These are phyloP conservation scores for Spathaspora boniae DNA, from an alignment of 805 yeast species.

Conservation along the genomic window DNA sequence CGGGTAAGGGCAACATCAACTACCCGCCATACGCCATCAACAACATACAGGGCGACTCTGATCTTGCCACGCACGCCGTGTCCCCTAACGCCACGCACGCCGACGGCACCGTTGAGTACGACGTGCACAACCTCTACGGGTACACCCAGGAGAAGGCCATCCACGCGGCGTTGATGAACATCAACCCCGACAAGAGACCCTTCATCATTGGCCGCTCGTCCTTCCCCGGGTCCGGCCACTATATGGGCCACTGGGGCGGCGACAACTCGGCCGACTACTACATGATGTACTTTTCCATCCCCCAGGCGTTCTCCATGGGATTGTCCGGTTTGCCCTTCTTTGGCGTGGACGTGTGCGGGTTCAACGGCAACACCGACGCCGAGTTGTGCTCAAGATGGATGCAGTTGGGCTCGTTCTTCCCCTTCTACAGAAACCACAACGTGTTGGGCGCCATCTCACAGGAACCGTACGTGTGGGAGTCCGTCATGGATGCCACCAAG, in stretches of 20 bases:
- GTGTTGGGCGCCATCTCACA: conserved; percentile 20
- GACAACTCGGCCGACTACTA: conserved; percentile 19
- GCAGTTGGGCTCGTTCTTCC: conserved; percentile 32
- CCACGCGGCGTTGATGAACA: conserved; percentile 16
- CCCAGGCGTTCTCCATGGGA: conserved; percentile 23
- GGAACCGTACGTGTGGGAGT: conserved; percentile 29
- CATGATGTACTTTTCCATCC: conserved; percentile 21
- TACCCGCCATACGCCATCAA: conserved; percentile 34
- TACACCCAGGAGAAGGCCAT: conserved; percentile 19
- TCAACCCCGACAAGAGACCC: conserved; percentile 19
- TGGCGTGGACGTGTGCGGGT: conserved; percentile 25
- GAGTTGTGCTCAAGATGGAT: conserved; percentile 30
- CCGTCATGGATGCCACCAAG: conserved; percentile 23
- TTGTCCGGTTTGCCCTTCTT: conserved; percentile 23
- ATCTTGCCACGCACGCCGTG: conserved; percentile 22
- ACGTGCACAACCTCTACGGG: conserved; percentile 24
- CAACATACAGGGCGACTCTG: conserved; percentile 20
- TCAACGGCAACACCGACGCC: conserved; percentile 20
- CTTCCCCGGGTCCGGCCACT: conserved; percentile 20
- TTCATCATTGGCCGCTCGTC: conserved; percentile 21
- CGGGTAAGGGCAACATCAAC: conserved; percentile 26
- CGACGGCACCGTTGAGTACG: conserved; percentile 26
- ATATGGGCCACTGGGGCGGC: conserved; percentile 25
- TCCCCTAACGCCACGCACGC: conserved; percentile 26
- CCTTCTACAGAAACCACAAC: conserved; percentile 32